Percentiles rank a stretch among this genome's conserved stretches.
Evolutionary conservation across 345 rosid species (phyloP).

Genomic region (Theobroma cacao): DNA sequence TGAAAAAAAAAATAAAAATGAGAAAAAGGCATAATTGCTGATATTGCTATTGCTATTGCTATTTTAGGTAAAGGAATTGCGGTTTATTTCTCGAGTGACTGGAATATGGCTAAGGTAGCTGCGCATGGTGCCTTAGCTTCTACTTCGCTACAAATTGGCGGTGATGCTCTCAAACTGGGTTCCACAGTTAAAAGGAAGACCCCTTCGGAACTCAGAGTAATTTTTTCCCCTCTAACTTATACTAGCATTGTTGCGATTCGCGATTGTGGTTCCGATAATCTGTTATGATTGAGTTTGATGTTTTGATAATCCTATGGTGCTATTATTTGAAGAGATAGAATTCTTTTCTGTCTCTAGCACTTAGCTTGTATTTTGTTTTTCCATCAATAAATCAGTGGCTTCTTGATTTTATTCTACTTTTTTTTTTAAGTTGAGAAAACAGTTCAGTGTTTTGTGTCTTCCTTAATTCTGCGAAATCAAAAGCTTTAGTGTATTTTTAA

Average conservation of each 20-base stretch:
- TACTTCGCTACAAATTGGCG: constrained; percentile 44
- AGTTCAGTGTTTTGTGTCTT: background rate
- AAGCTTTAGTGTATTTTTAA: background rate
- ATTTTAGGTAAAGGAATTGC: constrained; percentile 14
- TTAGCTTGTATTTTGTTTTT: background rate
- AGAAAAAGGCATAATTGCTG: background rate
- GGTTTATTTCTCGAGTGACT: background rate
- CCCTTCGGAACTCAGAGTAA: constrained; percentile 82
- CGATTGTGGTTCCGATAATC: background rate
- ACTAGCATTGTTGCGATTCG: background rate
- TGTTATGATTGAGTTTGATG: background rate
- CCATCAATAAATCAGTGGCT: background rate
- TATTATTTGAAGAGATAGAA: background rate
- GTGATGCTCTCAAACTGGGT: constrained; percentile 38
- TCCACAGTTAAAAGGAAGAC: constrained; percentile 65
- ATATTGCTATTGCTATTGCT: background rate
- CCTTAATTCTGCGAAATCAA: background rate
- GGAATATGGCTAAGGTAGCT: constrained; percentile 64
- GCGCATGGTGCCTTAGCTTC: constrained; percentile 48
- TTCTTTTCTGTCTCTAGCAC: background rate
- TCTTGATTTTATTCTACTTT: background rate
- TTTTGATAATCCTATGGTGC: background rate
- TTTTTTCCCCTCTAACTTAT: constrained; percentile 12
- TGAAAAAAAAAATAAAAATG: no score
- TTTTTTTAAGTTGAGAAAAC: background rate